These are phyloP conservation scores for Ambrosia trifida DNA, from an alignment of 129 eudicot species.

Conservation along the genomic window DNA sequence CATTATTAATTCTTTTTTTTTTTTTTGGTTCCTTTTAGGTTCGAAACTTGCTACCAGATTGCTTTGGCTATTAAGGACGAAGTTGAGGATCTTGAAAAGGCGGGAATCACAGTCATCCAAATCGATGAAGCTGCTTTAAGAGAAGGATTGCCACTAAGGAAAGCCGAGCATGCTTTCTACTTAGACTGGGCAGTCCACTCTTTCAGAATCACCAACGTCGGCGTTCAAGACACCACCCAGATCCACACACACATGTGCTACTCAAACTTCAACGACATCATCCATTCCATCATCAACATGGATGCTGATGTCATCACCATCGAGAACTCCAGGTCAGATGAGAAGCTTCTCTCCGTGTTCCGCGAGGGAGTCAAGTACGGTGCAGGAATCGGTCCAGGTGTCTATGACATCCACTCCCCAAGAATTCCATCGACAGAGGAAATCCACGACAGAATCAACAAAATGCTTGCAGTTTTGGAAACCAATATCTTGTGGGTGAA, in stretches of 20 bases:
- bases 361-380: constrained; percentile 93
- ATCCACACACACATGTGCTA: constrained; percentile 99
- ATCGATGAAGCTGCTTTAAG: constrained; percentile 73
- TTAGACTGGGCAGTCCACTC: constrained; percentile 75
- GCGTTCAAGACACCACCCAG: constrained; percentile 65
- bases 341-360: constrained; percentile 94
- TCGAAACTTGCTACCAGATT: constrained; percentile 74
- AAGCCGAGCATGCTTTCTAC: constrained; percentile 59
- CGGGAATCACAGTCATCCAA: constrained; percentile 57
- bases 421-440: constrained; percentile 92
- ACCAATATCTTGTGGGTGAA: constrained; percentile 92
- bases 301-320: constrained; percentile 99
- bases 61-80: constrained; percentile 73
- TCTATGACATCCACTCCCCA: constrained; percentile 97
- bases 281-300: constrained; percentile 97
- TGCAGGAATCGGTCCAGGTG: constrained; percentile 98
- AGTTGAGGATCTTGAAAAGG: constrained; percentile 75
- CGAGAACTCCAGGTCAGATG: constrained; percentile 96
- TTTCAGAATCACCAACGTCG: constrained; percentile 61
- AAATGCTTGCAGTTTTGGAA: constrained; percentile 91
- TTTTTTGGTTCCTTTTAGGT: too few relatives aligned
- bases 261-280: constrained; percentile 97
- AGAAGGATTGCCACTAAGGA: constrained; percentile 73
- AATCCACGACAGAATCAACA: constrained; percentile 80
- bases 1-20: too few relatives aligned